Evolutionary conservation across 192 early-diverging fungal genomes (phyloP), one percentile per base, ranked within the genome.

Genomic region (Linnemannia hyalina): DNA sequence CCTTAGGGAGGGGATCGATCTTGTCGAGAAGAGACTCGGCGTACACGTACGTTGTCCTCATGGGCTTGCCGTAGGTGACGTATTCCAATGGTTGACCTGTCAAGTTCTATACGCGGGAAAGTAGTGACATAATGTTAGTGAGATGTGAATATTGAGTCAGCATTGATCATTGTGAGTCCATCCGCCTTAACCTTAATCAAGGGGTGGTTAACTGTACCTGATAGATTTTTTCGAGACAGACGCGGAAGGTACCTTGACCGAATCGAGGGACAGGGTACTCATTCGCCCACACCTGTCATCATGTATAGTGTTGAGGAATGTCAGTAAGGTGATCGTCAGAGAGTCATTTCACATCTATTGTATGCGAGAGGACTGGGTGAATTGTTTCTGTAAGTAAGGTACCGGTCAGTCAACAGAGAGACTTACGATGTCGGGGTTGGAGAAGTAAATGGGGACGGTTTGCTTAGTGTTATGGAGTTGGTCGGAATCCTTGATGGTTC

Each of bases 41-140:
- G 68, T 92, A 96, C 63, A 88, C 42, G 76, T 98, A 98, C 5
- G 97, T 97, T n/a, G 89, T 82, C 0, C 44, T 73, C 63, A 95
- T 90, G 6, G 97, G 97, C 88, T 98, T 98, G 15, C 97, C 97
- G 81, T 91, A 98, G 3, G 92, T 92, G 22, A 90, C 92, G 55
- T 94, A 94, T 76, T 94, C 80, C 10, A 97, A 88, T 6, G 74
- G 54, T 41, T 89, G 73, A 0, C 90, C 91, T 9, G 89, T 92
- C n/a, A 84, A 63, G 46, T 76, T 60, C 88, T 91, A 65, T n/a
- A 29, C 4, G 18, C 1, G 46, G 55, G 54, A 15, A 40, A 68
- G 18, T 41, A 60, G 44, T 32, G 38, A 40, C 23, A 49, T n/a
- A 70, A 23, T n/a, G n/a, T 35, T 15, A 40, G 9, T 32, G 16